Percentiles rank a stretch among this genome's conserved stretches.
Evolutionary conservation across 2,329 filamentous ascomycete species (phyloP).

Genomic region (Penicillium nordicum): DNA sequence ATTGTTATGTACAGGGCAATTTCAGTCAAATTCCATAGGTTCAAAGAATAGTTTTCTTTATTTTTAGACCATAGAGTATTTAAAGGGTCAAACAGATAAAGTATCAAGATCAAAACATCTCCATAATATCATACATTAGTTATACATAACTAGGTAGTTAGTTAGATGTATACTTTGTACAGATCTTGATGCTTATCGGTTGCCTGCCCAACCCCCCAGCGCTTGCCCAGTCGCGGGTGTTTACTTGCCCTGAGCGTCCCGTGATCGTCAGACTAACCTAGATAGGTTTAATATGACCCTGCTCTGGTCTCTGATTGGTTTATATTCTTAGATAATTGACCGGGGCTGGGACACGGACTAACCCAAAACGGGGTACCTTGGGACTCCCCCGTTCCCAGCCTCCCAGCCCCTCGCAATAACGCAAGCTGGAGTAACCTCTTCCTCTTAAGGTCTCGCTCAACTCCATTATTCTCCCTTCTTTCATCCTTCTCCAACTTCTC

Average conservation of each 20-base stretch:
- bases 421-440: constrained; percentile 14
- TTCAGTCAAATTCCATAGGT: neutral
- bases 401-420: constrained; percentile 21
- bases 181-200: constrained; percentile 18
- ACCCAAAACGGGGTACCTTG: constrained; percentile 7
- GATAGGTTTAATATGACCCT: neutral
- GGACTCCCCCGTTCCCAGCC: constrained; percentile 24
- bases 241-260: constrained; percentile 24
- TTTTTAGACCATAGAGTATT: neutral
- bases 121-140: neutral
- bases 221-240: constrained; percentile 18
- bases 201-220: constrained; percentile 22
- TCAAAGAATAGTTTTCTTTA: neutral
- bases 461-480: constrained; percentile 13
- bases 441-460: constrained; percentile 20
- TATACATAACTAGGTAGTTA: too few relatives aligned
- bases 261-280: constrained; percentile 18
- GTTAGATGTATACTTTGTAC: too few relatives aligned
- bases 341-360: constrained; percentile 17
- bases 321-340: constrained; percentile 14
- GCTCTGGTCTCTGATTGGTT: constrained; percentile 10
- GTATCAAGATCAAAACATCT: neutral
- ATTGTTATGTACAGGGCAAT: neutral
- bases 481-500: constrained; percentile 2
- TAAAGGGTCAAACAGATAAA: neutral